Percentiles rank a stretch among this genome's conserved stretches.
Evolutionary conservation across 805 yeast genomes (phyloP).

Genomic region (Saccharomycopsis sp.): DNA sequence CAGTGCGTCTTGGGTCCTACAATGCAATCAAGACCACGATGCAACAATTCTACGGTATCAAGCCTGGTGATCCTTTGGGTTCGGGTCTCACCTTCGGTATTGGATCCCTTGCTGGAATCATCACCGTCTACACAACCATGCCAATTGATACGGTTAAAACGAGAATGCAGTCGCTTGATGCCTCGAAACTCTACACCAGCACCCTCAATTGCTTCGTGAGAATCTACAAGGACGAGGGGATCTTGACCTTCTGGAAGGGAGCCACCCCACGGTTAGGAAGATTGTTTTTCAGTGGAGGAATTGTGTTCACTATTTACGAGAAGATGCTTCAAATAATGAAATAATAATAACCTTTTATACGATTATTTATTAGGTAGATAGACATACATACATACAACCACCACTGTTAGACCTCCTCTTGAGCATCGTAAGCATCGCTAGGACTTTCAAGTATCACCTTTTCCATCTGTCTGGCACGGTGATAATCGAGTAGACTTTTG

Average conservation of each 20-base stretch:
- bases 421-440: conserved; percentile 9
- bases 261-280: conserved; percentile 96
- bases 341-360: conserved; percentile 20
- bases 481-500: conserved; percentile 67
- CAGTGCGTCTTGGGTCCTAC: conserved; percentile 90
- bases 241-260: conserved; percentile 93
- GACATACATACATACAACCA: no score
- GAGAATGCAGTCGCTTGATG: conserved; percentile 90
- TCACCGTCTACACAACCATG: conserved; percentile 90
- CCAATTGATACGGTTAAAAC: conserved; percentile 95
- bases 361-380: no score
- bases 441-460: conserved; percentile 47
- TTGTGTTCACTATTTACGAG: conserved; percentile 93
- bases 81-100: conserved; percentile 77
- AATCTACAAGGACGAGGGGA: conserved; percentile 81
- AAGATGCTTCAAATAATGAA: conserved; percentile 64
- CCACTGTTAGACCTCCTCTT: conserved; percentile 4
- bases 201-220: conserved; percentile 77
- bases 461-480: conserved; percentile 73
- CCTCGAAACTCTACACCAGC: conserved; percentile 60
- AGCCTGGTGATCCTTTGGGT: conserved; percentile 67
- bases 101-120: conserved; percentile 85
- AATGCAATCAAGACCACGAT: conserved; percentile 76
- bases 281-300: conserved; percentile 89
- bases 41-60: conserved; percentile 61